A percentile compares a stretch with the other conserved stretches of the same genome.
Conservation (phyloP, 306 rosid genomes). For the Quercus aquifolioides region DNA sequence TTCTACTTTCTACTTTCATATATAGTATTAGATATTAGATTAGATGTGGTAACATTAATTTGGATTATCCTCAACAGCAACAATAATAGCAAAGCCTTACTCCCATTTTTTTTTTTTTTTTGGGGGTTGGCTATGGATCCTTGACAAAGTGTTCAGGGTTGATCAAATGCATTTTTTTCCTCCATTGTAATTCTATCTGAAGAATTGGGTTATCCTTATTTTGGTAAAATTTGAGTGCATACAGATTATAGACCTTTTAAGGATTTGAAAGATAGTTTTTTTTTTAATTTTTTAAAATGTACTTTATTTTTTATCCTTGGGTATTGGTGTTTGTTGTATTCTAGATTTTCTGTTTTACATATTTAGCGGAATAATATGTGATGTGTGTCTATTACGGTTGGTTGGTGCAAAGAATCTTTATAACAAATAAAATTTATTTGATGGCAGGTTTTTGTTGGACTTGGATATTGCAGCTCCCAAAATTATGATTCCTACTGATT, state of each 20-base stretch:
- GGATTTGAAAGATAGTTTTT: background rate
- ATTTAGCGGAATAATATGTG: background rate
- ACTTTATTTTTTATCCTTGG: background rate
- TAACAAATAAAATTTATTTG: conserved; percentile 22
- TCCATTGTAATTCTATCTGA: too few species aligned
- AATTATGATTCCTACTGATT: conserved; percentile 89
- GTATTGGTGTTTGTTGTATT: background rate
- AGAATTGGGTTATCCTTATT: background rate
- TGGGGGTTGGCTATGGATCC: too few species aligned
- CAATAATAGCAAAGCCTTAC: too few species aligned
- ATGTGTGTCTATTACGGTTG: background rate
- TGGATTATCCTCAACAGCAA: too few species aligned
- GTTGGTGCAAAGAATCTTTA: background rate
- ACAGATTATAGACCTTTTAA: background rate
- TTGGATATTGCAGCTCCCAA: conserved; percentile 99
- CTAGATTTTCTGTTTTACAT: background rate
- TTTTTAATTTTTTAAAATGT: background rate
- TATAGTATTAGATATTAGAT: too few species aligned
- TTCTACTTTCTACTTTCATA: too few species aligned
- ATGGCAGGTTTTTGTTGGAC: conserved; percentile 82
- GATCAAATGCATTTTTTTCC: too few species aligned
- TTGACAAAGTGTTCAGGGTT: too few species aligned
- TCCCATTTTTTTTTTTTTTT: too few species aligned
- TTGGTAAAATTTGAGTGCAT: background rate
- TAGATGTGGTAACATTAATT: too few species aligned